Conservation (phyloP, 805 yeast genomes). For the Middelhovenomyces tepae region DNA sequence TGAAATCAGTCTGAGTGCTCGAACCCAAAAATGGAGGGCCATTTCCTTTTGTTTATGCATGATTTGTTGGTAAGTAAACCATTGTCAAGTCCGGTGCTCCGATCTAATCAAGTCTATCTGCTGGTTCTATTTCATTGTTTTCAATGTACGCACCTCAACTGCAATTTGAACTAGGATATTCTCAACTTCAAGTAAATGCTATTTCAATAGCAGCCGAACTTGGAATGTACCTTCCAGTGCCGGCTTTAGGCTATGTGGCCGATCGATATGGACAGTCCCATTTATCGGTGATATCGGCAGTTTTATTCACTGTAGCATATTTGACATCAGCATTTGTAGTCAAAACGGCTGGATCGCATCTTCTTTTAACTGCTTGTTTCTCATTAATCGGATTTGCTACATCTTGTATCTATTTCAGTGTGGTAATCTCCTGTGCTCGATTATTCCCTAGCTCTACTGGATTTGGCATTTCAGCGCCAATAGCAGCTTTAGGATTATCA, state of each 20-base stretch:
- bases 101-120: no score
- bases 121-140: constrained; percentile 77
- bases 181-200: constrained; percentile 60
- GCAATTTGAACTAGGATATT: constrained; percentile 46
- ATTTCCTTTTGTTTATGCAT: no score
- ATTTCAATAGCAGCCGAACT: constrained; percentile 65
- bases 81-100: no score
- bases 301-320: constrained; percentile 65
- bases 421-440: constrained; percentile 66
- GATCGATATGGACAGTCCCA: constrained; percentile 80
- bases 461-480: constrained; percentile 79
- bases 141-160: constrained; percentile 71
- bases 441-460: constrained; percentile 72
- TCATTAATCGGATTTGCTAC: constrained; percentile 32
- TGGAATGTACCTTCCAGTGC: constrained; percentile 81
- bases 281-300: constrained; percentile 50
- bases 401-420: constrained; percentile 29
- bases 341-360: constrained; percentile 6
- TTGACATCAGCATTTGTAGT: constrained; percentile 36
- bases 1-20: no score
- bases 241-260: constrained; percentile 70
- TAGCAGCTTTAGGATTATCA: constrained; percentile 78
- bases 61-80: no score
- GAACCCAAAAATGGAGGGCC: no score
- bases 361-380: constrained; percentile 17